Base-by-base conservation (phyloP, 2,329 filamentous ascomycete genomes). In the Fusarium marasasianum region DNA sequence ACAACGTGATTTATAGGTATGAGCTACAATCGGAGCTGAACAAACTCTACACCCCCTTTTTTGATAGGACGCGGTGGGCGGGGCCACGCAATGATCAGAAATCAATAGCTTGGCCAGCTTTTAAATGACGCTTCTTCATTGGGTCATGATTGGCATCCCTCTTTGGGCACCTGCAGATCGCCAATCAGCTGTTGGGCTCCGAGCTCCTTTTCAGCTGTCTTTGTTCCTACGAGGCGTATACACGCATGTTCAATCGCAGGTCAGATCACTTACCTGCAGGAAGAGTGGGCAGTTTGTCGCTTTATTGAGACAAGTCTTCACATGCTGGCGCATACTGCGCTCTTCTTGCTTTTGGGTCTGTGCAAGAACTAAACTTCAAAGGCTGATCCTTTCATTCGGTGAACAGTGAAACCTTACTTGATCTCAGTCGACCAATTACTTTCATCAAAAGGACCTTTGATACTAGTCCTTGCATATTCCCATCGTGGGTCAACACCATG, bases 181-280 rank as follows among this genome's bases (percentile, higher is more conserved):
- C 57, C 26, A 54, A 61, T 53, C 47, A 41, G 17, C 13, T 54
- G 37, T 54, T 54, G 38, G 57, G 57, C 57, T 54, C 18, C 18
- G 31, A 61, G 18, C n/a, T 54, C 4, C 7, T 47, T 60, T 54
- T 38, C 31, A 60, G 35, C 33, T 60, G 35, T 31, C 45, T 43
- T 37, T 54, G 51, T 29, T 38, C 15, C 18, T 12, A 8, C 5
- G 20, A n/a, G 20, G 1, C 35, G 35, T 40, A n/a, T 54, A 40
- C 33, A 26, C 20, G 51, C 51, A 38, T 37, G 4, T 33, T 35
- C 48, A 14, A 20, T 51, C 48, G n/a, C 48, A 14, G 17, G 17
- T 51, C 22, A 35, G 22, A 29, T 55, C 35, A 55, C 35, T 54
- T 11, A 6, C 35, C 20, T 29, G 12, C 51, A 29, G 10, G 35